Conservation (phyloP, 2,329 filamentous ascomycete species). For the Colletotrichum higginsianum region DNA sequence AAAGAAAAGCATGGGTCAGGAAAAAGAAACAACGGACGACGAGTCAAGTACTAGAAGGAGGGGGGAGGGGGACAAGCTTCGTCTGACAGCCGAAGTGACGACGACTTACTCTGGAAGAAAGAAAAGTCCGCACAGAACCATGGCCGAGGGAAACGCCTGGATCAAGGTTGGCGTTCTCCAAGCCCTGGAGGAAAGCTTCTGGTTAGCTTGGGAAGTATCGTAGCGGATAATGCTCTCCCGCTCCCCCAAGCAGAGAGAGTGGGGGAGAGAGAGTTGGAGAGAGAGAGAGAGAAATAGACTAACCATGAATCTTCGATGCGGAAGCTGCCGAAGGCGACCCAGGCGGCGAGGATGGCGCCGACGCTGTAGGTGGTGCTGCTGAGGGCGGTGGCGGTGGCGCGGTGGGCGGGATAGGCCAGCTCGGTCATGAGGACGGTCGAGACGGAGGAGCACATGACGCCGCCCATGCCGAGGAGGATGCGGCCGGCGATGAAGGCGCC, state of each 20-base stretch:
- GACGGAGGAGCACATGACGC: constrained; percentile 62
- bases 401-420: constrained; percentile 39
- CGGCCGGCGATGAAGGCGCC: constrained; percentile 60
- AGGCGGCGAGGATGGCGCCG: constrained; percentile 56
- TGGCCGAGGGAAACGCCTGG: constrained; percentile 32
- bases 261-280: too few species aligned
- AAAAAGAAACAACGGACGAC: neutral
- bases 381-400: constrained; percentile 50
- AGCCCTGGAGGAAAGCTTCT: constrained; percentile 17
- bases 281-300: neutral
- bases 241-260: too few species aligned
- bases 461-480: constrained; percentile 59
- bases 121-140: constrained; percentile 35
- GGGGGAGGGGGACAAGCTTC: too few species aligned
- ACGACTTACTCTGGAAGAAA: constrained; percentile 37
- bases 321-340: constrained; percentile 55
- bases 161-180: constrained; percentile 36
- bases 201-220: neutral
- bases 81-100: too few species aligned
- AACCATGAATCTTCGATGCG: constrained; percentile 38
- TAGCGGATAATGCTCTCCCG: neutral
- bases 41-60: too few species aligned
- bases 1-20: neutral
- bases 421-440: constrained; percentile 62
- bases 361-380: constrained; percentile 55